Evolutionary conservation across 1,284 basidiomycete species (phyloP).

Genomic region (Wolfiporia cocos): DNA sequence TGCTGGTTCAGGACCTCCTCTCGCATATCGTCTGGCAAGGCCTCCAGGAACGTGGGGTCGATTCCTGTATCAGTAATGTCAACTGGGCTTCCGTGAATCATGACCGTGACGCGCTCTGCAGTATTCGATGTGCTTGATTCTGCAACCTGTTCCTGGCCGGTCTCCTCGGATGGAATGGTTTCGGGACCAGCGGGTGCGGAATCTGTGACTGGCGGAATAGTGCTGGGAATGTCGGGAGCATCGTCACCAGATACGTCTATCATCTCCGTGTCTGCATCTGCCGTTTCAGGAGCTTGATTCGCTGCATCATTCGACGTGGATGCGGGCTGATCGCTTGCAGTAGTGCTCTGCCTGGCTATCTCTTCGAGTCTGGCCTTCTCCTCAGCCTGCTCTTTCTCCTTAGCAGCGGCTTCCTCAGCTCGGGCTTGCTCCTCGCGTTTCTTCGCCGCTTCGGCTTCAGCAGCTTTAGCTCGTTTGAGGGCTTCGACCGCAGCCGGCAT

Average conservation of each 20-base stretch:
- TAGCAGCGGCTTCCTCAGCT: constrained; percentile 27
- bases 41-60: constrained; percentile 96
- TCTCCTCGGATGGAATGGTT: constrained; percentile 18
- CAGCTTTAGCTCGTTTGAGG: constrained; percentile 40
- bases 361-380: constrained; percentile 22
- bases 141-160: constrained; percentile 12
- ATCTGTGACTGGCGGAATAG: constrained; percentile 9
- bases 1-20: constrained; percentile 98
- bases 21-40: constrained; percentile 96
- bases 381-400: constrained; percentile 22
- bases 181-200: too few relatives aligned
- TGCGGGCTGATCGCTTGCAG: constrained; percentile 23
- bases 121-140: constrained; percentile 29
- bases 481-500: constrained; percentile 74
- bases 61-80: constrained; percentile 99
- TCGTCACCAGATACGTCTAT: constrained; percentile 27
- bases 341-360: too few relatives aligned
- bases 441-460: constrained; percentile 37
- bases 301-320: constrained; percentile 9
- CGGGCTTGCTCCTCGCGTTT: constrained; percentile 34
- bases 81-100: constrained; percentile 88
- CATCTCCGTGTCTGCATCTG: constrained; percentile 38
- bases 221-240: constrained; percentile 17
- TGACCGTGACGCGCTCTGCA: constrained; percentile 69
- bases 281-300: constrained; percentile 9